A percentile compares a stretch with the other conserved stretches of the same genome.
Conservation (phyloP, 2,329 filamentous ascomycete species). For the Aspergillus aculeatus region DNA sequence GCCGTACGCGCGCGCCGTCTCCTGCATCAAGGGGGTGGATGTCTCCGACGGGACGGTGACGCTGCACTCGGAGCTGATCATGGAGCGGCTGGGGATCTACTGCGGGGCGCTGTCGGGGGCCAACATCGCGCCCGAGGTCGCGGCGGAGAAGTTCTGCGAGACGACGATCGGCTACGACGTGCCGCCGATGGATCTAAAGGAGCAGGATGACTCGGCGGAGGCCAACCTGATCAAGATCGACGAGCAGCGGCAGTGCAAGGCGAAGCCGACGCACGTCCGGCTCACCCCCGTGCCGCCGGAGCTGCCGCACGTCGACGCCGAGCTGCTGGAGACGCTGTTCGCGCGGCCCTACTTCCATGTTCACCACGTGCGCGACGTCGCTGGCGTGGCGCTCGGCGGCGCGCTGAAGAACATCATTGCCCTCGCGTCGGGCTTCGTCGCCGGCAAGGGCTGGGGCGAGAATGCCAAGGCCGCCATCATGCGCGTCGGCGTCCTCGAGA, state of each 20-base stretch:
- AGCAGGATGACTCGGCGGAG: constrained; percentile 50
- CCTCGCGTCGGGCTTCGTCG: constrained; percentile 84
- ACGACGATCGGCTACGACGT: constrained; percentile 93
- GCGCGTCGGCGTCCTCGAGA: constrained; percentile 86
- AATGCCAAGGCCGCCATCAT: constrained; percentile 94
- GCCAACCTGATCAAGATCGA: constrained; percentile 39
- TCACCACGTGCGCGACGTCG: constrained; percentile 70
- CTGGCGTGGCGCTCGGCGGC: constrained; percentile 60
- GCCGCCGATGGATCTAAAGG: constrained; percentile 75
- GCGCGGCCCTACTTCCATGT: constrained; percentile 94
- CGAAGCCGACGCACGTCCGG: constrained; percentile 61
- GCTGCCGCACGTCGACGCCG: constrained; percentile 78
- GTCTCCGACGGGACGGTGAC: constrained; percentile 78
- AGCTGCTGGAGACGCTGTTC: constrained; percentile 77
- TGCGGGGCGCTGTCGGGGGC: constrained; percentile 88
- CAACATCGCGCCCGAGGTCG: constrained; percentile 89
- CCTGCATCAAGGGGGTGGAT: constrained; percentile 92
- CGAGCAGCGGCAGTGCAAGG: constrained; percentile 60
- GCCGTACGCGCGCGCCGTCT: constrained; percentile 83
- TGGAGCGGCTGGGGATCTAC: constrained; percentile 83
- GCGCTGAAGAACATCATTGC: constrained; percentile 94
- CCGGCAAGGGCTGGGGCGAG: constrained; percentile 89
- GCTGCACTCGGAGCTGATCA: constrained; percentile 88
- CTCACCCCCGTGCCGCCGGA: constrained; percentile 71
- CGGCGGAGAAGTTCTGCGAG: constrained; percentile 87